Percentiles rank a stretch among this genome's conserved stretches.
phyloP scores from a whole-genome alignment of 805 yeast species.

The Starmera caribaea region DNA sequence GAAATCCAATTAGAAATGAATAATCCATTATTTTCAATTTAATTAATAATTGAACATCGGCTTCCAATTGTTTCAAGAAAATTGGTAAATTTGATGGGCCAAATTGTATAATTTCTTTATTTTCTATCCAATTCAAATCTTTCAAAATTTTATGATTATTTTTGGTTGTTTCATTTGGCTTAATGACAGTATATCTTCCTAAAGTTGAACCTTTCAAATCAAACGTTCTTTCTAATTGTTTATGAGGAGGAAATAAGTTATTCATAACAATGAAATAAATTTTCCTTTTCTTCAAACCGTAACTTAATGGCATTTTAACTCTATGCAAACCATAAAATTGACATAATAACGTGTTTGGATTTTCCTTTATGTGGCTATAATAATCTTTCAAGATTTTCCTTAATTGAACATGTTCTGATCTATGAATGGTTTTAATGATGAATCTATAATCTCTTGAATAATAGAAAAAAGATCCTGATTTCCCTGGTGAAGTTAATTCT shows the following conservation, averaged over 20 bases:
- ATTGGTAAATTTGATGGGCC: slow-evolving; percentile 59
- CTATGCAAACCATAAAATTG: slow-evolving; percentile 96
- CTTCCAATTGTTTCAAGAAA: slow-evolving; percentile 60
- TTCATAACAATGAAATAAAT: slow-evolving; percentile 95
- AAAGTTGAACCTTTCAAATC: slow-evolving; percentile 91
- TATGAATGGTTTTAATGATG: slow-evolving; percentile 93
- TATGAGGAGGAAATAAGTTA: slow-evolving; percentile 88
- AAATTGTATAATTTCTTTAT: slow-evolving; percentile 51
- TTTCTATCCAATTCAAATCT: slow-evolving; percentile 82
- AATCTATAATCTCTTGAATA: slow-evolving; percentile 89
- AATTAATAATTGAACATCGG: slow-evolving; percentile 66
- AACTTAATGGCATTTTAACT: slow-evolving; percentile 68
- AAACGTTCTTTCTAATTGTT: slow-evolving; percentile 74
- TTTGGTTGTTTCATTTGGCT: slow-evolving; percentile 7
- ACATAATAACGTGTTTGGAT: slow-evolving; percentile 85
- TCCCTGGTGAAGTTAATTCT: slow-evolving; percentile 93
- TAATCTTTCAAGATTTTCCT: slow-evolving; percentile 67
- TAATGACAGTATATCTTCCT: slow-evolving; percentile 53
- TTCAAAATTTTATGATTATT: slow-evolving; percentile 49
- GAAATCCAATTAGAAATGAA: slow-evolving; percentile 81
- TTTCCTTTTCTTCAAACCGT: slow-evolving; percentile 41
- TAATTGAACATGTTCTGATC: slow-evolving; percentile 80
- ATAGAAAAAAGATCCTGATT: slow-evolving; percentile 93
- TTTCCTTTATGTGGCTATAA: slow-evolving; percentile 65
- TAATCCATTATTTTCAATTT: slow-evolving; percentile 90